Conservation (phyloP, 1,284 basidiomycete genomes). For the Uromyces viciae-fabae region DNA sequence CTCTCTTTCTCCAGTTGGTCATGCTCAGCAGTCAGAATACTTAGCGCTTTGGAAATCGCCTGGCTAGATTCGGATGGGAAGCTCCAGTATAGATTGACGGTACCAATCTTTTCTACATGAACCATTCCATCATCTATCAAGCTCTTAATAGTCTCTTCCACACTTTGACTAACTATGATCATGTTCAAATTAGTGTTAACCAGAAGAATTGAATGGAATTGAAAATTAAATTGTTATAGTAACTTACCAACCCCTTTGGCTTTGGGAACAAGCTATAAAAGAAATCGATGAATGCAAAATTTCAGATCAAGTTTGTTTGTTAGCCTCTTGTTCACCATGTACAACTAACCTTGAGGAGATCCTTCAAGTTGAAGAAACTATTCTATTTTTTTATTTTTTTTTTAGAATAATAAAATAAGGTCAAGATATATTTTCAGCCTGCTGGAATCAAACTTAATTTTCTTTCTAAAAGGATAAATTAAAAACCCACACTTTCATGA, state of each 20-base stretch:
- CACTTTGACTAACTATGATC: constrained; percentile 36
- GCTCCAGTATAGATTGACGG: constrained; percentile 41
- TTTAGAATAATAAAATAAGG: not conserved
- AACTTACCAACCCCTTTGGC: constrained; percentile 40
- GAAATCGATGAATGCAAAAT: not conserved
- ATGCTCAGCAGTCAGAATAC: not conserved
- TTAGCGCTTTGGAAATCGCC: not conserved
- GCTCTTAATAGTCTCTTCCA: constrained; percentile 37
- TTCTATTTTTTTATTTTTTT: not conserved
- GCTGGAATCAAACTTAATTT: not conserved
- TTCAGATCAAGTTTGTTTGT: not conserved
- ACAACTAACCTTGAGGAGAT: constrained; percentile 28
- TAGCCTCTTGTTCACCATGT: not conserved
- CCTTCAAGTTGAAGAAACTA: constrained; percentile 37
- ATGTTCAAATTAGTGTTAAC: not conserved
- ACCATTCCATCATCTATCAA: constrained; percentile 41
- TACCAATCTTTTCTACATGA: constrained; percentile 38
- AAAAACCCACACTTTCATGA: not conserved
- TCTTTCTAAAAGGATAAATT: not conserved
- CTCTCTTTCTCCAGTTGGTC: constrained; percentile 1
- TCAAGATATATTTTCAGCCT: not conserved
- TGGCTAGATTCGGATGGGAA: constrained; percentile 29
- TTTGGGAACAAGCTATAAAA: constrained; percentile 29
- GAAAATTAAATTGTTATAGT: not conserved
- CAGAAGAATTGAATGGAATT: not conserved